Base-by-base conservation (phyloP, 2,329 filamentous ascomycete species). In the Xylaria sp. region DNA sequence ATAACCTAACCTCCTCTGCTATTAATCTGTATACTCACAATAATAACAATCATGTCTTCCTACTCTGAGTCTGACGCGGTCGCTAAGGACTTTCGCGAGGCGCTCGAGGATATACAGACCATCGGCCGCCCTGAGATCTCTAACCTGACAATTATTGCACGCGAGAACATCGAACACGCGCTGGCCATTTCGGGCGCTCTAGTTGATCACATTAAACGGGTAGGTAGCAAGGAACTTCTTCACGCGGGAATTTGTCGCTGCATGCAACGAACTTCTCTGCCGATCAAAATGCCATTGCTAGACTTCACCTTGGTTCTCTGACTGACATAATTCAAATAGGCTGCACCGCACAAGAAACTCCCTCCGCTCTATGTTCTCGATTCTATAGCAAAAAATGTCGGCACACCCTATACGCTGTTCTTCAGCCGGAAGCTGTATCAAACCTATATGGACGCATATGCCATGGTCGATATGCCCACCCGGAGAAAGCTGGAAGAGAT, bases 351-450 rank as follows among this genome's bases (percentile, higher is more conserved):
- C 69, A 94, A 94, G 80, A 99, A 98, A 78, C 85, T 99, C 2
- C 94, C 96, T 20, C 93, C 96, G n/a, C 87, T 99, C 33, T 99
- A 98, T 82, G 93, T 99, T 73, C 90, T 99, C 77, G 96, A 99
- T 82, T 98, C 95, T 17, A 95, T 99, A 70, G 94, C 97, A 78
- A 99, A 99, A 82, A 98, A 99, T 84, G 94, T 99, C 70, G 96
- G 96, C 69, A 97, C 95, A 0, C 96, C 96, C 7, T 99, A 99
- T 81, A 98, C 95, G 0, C 86, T 98, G 13, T 98, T 97, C 80
- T 92, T 99, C 72, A 93, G 94, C 61, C 91, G 93, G 48, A 95
- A 95, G 77, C 88, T 99, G 46, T 98, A 95, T 81, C 89, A 91
- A 74, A 98, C 93, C 4, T 99, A 97, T 79, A 97, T 98, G 94